Conservation (phyloP, 371 early-diverging fungal species). For the Amoeboaphelidium protococcarum region DNA sequence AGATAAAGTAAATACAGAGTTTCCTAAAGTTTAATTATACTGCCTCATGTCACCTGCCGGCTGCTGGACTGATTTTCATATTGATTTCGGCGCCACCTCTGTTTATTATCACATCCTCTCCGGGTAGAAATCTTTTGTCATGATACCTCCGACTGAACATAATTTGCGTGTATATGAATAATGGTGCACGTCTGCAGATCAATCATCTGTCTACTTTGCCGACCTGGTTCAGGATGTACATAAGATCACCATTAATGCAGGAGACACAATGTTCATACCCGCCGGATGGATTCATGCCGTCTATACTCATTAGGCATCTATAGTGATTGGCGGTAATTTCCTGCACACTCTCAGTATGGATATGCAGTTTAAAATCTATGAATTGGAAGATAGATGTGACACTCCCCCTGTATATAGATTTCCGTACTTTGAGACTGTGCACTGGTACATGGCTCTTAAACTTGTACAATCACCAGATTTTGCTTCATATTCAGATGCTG, state of each 20-base stretch:
- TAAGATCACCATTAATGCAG: constrained; percentile 32
- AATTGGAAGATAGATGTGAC: constrained; percentile 12
- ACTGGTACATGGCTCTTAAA: constrained; percentile 48
- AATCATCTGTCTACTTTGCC: constrained; percentile 40
- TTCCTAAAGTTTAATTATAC: constrained; percentile 59
- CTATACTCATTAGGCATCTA: constrained; percentile 48
- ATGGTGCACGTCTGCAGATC: constrained; percentile 61
- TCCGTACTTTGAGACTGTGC: constrained; percentile 47
- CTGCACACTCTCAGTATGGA: constrained; percentile 41
- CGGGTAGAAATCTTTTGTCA: constrained; percentile 60
- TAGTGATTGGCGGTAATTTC: constrained; percentile 83
- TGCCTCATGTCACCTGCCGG: constrained; percentile 70
- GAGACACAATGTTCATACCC: constrained; percentile 54
- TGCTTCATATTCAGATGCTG: too few species aligned
- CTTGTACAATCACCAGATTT: too few species aligned
- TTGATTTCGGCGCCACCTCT: constrained; percentile 75
- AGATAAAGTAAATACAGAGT: constrained; percentile 22
- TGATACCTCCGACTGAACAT: constrained; percentile 47
- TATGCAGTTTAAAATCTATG: constrained; percentile 23
- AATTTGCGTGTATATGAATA: constrained; percentile 58
- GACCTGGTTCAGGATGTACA: constrained; percentile 43
- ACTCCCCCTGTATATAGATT: constrained; percentile 58
- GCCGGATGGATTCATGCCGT: constrained; percentile 89
- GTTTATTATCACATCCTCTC: constrained; percentile 50
- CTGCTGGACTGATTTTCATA: constrained; percentile 68